phyloP scores from a whole-genome alignment of 192 early-diverging fungal genomes.

The Umbelopsis isabellina region DNA sequence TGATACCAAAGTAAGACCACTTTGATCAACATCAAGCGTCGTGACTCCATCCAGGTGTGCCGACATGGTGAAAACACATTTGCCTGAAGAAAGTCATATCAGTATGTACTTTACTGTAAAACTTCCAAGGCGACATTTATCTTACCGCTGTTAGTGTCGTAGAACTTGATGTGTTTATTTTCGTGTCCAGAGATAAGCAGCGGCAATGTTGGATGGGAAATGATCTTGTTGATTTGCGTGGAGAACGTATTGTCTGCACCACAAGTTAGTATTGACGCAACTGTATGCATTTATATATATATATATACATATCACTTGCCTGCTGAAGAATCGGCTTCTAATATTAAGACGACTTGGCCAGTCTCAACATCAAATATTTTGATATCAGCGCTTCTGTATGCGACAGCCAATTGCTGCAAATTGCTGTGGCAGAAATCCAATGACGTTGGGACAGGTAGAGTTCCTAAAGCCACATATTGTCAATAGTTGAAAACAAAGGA shows the following conservation, averaged over 20 bases:
- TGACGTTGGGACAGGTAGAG: slow-evolving; percentile 59
- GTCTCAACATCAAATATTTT: slow-evolving; percentile 80
- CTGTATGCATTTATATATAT: too few species aligned
- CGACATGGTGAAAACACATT: slow-evolving; percentile 62
- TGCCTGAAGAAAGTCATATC: slow-evolving; percentile 43
- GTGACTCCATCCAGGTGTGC: slow-evolving; percentile 72
- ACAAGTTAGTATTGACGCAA: not conserved
- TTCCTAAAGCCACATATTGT: not conserved
- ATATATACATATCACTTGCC: not conserved
- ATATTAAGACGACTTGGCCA: slow-evolving; percentile 56
- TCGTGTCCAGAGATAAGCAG: slow-evolving; percentile 78
- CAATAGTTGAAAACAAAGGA: not conserved
- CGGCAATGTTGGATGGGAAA: slow-evolving; percentile 73
- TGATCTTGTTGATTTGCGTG: slow-evolving; percentile 80
- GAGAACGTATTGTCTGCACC: slow-evolving; percentile 56
- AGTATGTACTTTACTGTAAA: not conserved
- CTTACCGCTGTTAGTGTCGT: slow-evolving; percentile 73
- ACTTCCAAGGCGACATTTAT: slow-evolving; percentile 7
- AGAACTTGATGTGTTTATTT: slow-evolving; percentile 74
- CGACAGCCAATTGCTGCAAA: slow-evolving; percentile 61
- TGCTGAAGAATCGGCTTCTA: slow-evolving; percentile 22
- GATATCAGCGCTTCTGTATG: slow-evolving; percentile 66
- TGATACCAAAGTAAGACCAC: slow-evolving; percentile 64
- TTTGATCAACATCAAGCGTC: slow-evolving; percentile 64
- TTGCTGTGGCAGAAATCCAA: slow-evolving; percentile 68